These are phyloP conservation scores for Erysimum cheiranthoides DNA, from an alignment of 345 rosid species.

Conservation along the genomic window DNA sequence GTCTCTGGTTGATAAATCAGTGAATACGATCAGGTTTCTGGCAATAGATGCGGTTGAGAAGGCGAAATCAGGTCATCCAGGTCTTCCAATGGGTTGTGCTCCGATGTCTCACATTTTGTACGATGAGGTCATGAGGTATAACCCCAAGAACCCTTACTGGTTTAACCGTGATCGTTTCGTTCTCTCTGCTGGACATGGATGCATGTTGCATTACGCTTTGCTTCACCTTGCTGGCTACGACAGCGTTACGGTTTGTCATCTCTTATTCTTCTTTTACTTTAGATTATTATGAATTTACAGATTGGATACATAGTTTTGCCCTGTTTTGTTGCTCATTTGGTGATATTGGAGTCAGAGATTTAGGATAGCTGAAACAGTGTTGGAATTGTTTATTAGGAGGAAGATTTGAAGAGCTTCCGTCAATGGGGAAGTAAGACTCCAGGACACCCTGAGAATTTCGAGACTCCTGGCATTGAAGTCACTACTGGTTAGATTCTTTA, in stretches of 20 bases:
- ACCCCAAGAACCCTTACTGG: constrained; percentile 98
- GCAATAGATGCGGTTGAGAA: constrained; percentile 95
- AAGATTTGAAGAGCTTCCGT: constrained; percentile 76
- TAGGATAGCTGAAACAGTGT: constrained; percentile 2
- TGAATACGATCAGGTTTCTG: constrained; percentile 85
- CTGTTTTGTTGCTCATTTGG: not conserved
- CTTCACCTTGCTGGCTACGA: constrained; percentile 98
- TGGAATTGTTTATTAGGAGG: constrained; percentile 55
- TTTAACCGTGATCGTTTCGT: constrained; percentile 97
- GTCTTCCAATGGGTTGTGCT: constrained; percentile 98
- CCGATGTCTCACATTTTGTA: constrained; percentile 89
- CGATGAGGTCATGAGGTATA: constrained; percentile 89
- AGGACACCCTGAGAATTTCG: constrained; percentile 92
- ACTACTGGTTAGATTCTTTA: constrained; percentile 68
- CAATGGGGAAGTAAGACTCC: constrained; percentile 91
- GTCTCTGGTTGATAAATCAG: constrained; percentile 73
- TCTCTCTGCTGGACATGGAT: constrained; percentile 95
- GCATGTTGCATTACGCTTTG: constrained; percentile 93
- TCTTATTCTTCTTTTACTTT: constrained; percentile 10
- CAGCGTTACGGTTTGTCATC: constrained; percentile 63
- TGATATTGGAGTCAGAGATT: not conserved
- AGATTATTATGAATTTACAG: too few species aligned
- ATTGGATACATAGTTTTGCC: not conserved
- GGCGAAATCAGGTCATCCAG: constrained; percentile 97
- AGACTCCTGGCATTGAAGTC: constrained; percentile 87